phyloP scores from a whole-genome alignment of 208 protist species.

The Angomonas ambiguus region DNA sequence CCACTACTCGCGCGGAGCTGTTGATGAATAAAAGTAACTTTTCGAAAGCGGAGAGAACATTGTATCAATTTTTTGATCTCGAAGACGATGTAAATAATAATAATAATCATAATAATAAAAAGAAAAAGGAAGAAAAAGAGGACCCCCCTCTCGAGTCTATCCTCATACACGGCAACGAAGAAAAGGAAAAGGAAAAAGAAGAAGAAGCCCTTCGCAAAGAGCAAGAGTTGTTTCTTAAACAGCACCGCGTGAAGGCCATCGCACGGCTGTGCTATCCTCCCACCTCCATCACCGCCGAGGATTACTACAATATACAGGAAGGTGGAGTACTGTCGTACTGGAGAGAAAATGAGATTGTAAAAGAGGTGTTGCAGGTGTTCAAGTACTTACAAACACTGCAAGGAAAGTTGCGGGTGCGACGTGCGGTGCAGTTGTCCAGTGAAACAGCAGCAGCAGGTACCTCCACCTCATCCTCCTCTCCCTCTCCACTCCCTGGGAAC shows the following conservation, averaged over 20 bases:
- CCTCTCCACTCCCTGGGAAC: no score
- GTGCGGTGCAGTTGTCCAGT: background rate
- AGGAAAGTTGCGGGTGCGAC: background rate
- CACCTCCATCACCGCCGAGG: background rate
- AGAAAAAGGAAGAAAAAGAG: background rate
- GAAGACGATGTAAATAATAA: background rate
- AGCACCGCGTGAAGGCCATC: background rate
- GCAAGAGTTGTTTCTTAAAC: background rate
- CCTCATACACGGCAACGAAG: background rate
- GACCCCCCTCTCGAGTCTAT: background rate
- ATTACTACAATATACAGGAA: background rate
- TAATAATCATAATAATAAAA: slow-evolving; percentile 5
- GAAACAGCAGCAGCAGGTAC: background rate
- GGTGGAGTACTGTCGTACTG: slow-evolving; percentile 1
- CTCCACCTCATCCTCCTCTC: no score
- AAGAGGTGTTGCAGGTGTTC: background rate
- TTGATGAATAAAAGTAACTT: background rate
- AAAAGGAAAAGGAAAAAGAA: background rate
- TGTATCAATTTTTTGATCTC: slow-evolving; percentile 3
- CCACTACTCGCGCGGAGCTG: background rate
- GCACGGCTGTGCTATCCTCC: background rate
- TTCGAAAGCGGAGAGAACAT: background rate
- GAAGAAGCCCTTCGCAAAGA: background rate
- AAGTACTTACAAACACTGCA: background rate
- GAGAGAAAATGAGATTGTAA: background rate